phyloP scores from a whole-genome alignment of 1,139 yeast species.

The Saccharomyces pastorianus region DNA sequence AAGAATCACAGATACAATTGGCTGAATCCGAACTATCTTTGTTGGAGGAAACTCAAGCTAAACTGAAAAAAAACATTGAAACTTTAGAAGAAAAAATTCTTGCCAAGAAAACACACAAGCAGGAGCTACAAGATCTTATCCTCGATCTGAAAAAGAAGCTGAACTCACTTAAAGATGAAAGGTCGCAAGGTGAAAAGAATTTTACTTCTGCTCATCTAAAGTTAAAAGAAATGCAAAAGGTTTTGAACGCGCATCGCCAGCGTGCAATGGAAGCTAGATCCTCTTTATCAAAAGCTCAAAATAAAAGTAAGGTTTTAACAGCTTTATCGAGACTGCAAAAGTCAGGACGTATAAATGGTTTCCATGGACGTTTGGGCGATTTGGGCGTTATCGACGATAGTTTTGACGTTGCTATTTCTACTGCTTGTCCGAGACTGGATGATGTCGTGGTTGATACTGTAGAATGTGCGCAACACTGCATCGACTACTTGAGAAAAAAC shows the following conservation, averaged over 20 bases:
- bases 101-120: slow-evolving; percentile 45
- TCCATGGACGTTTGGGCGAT: slow-evolving; percentile 85
- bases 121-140: slow-evolving; percentile 31
- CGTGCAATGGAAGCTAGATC: slow-evolving; percentile 58
- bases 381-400: slow-evolving; percentile 79
- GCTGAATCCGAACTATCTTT: slow-evolving; percentile 60
- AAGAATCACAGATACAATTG: slow-evolving; percentile 58
- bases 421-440: slow-evolving; percentile 87
- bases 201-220: slow-evolving; percentile 42
- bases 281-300: slow-evolving; percentile 49
- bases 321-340: slow-evolving; percentile 63
- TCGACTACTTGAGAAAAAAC: slow-evolving; percentile 75
- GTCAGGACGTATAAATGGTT: slow-evolving; percentile 80
- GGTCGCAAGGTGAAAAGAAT: slow-evolving; percentile 51
- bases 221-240: slow-evolving; percentile 45
- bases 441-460: slow-evolving; percentile 93
- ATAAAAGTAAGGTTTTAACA: slow-evolving; percentile 64
- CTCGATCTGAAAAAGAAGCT: slow-evolving; percentile 41
- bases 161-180: slow-evolving; percentile 37
- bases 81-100: slow-evolving; percentile 42
- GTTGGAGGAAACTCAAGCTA: slow-evolving; percentile 36
- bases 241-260: slow-evolving; percentile 51
- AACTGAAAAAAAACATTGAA: slow-evolving; percentile 40
- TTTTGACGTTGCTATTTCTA: slow-evolving; percentile 88
- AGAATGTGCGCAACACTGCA: slow-evolving; percentile 86